phyloP scores from a whole-genome alignment of 2,329 filamentous ascomycete genomes.

The Clarireedia homoeocarpa region DNA sequence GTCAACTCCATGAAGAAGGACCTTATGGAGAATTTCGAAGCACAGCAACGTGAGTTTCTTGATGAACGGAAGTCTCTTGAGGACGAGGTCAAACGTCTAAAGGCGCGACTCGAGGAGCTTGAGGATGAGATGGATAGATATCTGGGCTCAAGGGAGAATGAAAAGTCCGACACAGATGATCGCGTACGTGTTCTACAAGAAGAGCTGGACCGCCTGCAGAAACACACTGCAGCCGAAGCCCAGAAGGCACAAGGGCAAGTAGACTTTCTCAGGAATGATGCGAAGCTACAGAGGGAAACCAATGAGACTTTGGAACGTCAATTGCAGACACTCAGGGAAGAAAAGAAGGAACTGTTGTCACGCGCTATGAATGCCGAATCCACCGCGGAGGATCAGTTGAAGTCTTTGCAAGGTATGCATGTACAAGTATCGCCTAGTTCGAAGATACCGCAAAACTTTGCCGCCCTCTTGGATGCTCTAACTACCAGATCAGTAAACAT shows the following conservation, averaged over 20 bases:
- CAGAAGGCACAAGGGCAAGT: constrained; percentile 55
- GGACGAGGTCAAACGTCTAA: constrained; percentile 68
- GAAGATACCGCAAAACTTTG: constrained; percentile 45
- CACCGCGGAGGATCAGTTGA: constrained; percentile 42
- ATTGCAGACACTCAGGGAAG: constrained; percentile 47
- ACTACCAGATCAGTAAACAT: constrained; percentile 50
- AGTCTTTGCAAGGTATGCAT: constrained; percentile 51
- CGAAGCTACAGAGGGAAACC: constrained; percentile 50
- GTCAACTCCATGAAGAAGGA: constrained; percentile 89
- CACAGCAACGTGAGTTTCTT: constrained; percentile 80
- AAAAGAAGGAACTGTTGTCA: constrained; percentile 43
- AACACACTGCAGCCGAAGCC: constrained; percentile 48
- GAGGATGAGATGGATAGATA: constrained; percentile 89
- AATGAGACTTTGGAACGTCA: constrained; percentile 51
- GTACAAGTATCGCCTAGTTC: constrained; percentile 48
- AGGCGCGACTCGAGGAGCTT: constrained; percentile 72
- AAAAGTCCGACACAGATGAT: constrained; percentile 63
- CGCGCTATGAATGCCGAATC: constrained; percentile 45
- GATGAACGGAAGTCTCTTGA: constrained; percentile 79
- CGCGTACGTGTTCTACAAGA: constrained; percentile 59
- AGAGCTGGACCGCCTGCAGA: constrained; percentile 58
- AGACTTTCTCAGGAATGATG: constrained; percentile 54
- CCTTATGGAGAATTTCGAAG: constrained; percentile 88
- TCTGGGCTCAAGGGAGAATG: constrained; percentile 74
- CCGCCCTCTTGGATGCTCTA: constrained; percentile 52